phyloP scores from a whole-genome alignment of 345 rosid species.

The Ceriops decandra region DNA sequence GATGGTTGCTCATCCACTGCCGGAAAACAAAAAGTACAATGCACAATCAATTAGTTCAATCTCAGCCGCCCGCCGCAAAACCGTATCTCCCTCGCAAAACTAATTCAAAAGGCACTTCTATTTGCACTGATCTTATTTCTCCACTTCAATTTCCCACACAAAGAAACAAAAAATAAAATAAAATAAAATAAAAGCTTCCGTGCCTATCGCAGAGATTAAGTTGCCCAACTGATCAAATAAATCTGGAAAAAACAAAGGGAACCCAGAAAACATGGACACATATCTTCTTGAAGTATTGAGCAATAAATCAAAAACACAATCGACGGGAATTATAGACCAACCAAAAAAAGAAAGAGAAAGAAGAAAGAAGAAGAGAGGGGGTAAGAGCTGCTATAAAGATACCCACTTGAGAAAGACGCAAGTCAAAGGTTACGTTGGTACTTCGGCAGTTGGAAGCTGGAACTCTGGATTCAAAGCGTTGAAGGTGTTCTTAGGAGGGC shows the following conservation, averaged over 20 bases:
- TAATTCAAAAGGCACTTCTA: neutral
- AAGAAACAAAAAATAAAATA: neutral
- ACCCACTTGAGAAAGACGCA: neutral
- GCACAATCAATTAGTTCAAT: slow-evolving; percentile 4
- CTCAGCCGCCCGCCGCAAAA: neutral
- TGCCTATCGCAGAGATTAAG: neutral
- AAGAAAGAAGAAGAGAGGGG: neutral
- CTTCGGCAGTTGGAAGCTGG: neutral
- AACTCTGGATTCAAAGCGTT: neutral
- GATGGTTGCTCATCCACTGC: slow-evolving; percentile 30
- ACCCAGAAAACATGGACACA: neutral
- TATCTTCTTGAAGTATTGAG: neutral
- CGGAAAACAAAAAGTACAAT: neutral
- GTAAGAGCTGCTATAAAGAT: neutral
- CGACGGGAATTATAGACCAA: neutral
- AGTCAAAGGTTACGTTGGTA: neutral
- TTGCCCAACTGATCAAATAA: neutral
- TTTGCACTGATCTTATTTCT: too few relatives aligned
- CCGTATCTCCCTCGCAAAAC: neutral
- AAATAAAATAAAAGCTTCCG: neutral
- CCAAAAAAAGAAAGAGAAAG: neutral
- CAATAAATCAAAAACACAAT: neutral
- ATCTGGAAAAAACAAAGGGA: neutral
- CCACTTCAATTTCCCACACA: neutral
- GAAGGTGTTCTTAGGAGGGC: neutral